A percentile compares a stretch with the other conserved stretches of the same genome.
These are phyloP conservation scores for Sporothrix pallida DNA, from an alignment of 2,329 filamentous ascomycete species.

Conservation along the genomic window DNA sequence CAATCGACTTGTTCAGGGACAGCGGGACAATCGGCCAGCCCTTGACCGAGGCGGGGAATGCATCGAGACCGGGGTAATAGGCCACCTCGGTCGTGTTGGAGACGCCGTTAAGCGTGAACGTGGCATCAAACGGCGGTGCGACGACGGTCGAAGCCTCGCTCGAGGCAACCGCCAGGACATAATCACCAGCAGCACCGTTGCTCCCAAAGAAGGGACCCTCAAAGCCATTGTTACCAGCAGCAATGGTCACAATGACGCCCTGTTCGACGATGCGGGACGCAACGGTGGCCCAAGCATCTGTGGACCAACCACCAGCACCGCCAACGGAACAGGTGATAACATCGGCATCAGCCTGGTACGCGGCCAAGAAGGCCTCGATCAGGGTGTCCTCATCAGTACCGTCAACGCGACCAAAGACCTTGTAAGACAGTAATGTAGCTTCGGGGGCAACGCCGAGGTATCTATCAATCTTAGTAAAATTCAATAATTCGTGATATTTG, in stretches of 20 bases:
- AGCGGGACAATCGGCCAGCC: slow-evolving; percentile 41
- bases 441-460: slow-evolving; percentile 41
- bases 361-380: slow-evolving; percentile 64
- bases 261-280: slow-evolving; percentile 59
- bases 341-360: slow-evolving; percentile 62
- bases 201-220: slow-evolving; percentile 29
- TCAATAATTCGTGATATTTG: too few relatives aligned
- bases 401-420: slow-evolving; percentile 37
- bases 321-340: slow-evolving; percentile 64
- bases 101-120: slow-evolving; percentile 29
- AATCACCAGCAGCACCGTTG: slow-evolving; percentile 46
- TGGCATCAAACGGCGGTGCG: slow-evolving; percentile 36
- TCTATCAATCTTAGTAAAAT: slow-evolving; percentile 17
- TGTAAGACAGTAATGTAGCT: slow-evolving; percentile 40
- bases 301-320: slow-evolving; percentile 57
- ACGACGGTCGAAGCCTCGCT: slow-evolving; percentile 42
- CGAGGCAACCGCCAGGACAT: slow-evolving; percentile 53
- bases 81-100: slow-evolving; percentile 33
- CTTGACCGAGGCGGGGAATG: slow-evolving; percentile 34
- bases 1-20: slow-evolving; percentile 37
- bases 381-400: slow-evolving; percentile 58
- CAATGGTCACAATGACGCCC: slow-evolving; percentile 59
- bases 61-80: slow-evolving; percentile 35
- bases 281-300: slow-evolving; percentile 57
- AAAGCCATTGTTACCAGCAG: slow-evolving; percentile 56